These are phyloP conservation scores for Colletotrichum australisinense DNA, from an alignment of 2,329 filamentous ascomycete species.

Conservation along the genomic window DNA sequence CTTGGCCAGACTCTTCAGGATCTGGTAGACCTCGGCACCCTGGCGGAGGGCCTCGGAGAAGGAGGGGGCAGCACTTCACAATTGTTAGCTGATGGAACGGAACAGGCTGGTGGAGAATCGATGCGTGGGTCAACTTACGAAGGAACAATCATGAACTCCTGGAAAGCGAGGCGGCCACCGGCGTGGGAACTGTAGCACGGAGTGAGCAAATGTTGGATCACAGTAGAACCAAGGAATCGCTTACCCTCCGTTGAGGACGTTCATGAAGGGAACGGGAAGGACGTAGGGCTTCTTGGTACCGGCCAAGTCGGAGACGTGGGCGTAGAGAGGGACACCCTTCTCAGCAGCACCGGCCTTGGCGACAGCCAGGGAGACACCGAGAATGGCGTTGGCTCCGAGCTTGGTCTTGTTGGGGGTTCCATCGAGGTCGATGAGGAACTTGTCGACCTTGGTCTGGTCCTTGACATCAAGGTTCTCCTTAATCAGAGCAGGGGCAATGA, in stretches of 20 bases:
- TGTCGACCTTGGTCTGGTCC: slow-evolving; percentile 86
- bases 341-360: slow-evolving; percentile 91
- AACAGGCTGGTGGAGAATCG: not conserved
- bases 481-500: slow-evolving; percentile 85
- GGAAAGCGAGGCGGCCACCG: slow-evolving; percentile 94
- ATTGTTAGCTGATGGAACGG: not conserved
- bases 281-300: slow-evolving; percentile 94
- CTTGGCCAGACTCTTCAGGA: slow-evolving; percentile 96
- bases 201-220: not conserved
- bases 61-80: slow-evolving; percentile 77
- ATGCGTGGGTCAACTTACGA: slow-evolving; percentile 62
- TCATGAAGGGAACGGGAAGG: slow-evolving; percentile 92
- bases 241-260: slow-evolving; percentile 84
- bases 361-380: slow-evolving; percentile 85
- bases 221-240: slow-evolving; percentile 31
- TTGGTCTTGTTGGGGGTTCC: slow-evolving; percentile 89
- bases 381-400: slow-evolving; percentile 88
- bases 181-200: slow-evolving; percentile 79
- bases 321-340: slow-evolving; percentile 89
- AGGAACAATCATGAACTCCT: slow-evolving; percentile 96
- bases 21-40: slow-evolving; percentile 97
- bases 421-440: slow-evolving; percentile 87
- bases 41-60: slow-evolving; percentile 98
- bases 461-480: slow-evolving; percentile 86
- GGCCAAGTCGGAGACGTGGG: slow-evolving; percentile 87